These are phyloP conservation scores for Ogataea trehaloabstinens DNA, from an alignment of 805 yeast genomes.

Conservation along the genomic window DNA sequence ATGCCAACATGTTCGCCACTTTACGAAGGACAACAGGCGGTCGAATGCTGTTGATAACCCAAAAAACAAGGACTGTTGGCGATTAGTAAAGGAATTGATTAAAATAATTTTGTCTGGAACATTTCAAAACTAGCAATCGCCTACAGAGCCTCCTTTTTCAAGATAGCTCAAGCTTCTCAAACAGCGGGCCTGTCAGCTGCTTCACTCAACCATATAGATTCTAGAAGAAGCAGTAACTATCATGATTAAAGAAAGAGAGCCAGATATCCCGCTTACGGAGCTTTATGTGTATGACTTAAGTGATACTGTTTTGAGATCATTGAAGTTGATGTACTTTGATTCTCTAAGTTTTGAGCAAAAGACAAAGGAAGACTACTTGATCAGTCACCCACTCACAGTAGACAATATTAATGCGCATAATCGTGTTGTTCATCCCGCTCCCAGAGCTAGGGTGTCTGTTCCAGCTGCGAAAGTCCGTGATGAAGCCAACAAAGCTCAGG, in stretches of 20 bases:
- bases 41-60: too few species aligned
- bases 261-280: constrained; percentile 27
- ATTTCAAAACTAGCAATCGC: too few species aligned
- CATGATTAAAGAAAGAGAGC: not conserved
- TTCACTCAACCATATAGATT: too few species aligned
- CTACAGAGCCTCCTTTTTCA: too few species aligned
- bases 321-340: constrained; percentile 57
- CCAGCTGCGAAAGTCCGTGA: not conserved
- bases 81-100: too few species aligned
- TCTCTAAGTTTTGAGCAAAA: constrained; percentile 38
- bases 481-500: constrained; percentile 1
- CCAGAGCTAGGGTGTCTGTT: constrained; percentile 7
- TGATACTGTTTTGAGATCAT: constrained; percentile 38
- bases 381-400: constrained; percentile 10
- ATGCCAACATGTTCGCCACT: too few species aligned
- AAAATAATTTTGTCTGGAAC: too few species aligned
- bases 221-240: too few species aligned
- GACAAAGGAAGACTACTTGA: constrained; percentile 18
- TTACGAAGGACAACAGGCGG: too few species aligned
- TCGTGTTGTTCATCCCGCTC: constrained; percentile 14
- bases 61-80: too few species aligned
- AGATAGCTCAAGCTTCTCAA: too few species aligned
- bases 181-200: too few species aligned
- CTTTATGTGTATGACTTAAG: constrained; percentile 51
- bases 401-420: constrained; percentile 1